These are phyloP conservation scores for Trypanosoma cruzi DNA, from an alignment of 208 protist genomes.

Conservation along the genomic window DNA sequence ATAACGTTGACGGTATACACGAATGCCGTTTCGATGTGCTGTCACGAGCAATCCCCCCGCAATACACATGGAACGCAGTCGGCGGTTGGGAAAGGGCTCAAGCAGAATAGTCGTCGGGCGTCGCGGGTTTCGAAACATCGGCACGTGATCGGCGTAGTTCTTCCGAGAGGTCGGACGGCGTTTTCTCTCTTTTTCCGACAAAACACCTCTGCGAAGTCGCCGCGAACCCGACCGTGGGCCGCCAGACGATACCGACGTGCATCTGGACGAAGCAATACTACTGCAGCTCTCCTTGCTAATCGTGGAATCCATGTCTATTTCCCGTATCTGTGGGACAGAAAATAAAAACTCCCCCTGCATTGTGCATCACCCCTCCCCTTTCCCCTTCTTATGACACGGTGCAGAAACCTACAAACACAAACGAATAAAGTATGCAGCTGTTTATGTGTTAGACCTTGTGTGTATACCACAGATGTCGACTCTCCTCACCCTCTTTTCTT, in stretches of 20 bases:
- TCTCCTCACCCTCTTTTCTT: too few relatives aligned
- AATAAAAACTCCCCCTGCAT: neutral
- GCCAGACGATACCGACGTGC: neutral
- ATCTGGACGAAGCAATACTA: neutral
- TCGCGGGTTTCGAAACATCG: slow-evolving; percentile 27
- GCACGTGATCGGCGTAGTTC: slow-evolving; percentile 30
- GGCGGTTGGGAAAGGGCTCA: slow-evolving; percentile 45
- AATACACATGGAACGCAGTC: slow-evolving; percentile 37
- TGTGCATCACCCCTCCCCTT: slow-evolving; percentile 9
- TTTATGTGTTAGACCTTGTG: too few relatives aligned
- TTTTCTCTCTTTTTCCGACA: neutral
- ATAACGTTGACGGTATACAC: slow-evolving; percentile 37
- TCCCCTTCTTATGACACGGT: neutral
- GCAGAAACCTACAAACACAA: neutral
- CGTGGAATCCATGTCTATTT: neutral
- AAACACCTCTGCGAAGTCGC: neutral
- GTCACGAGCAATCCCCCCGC: slow-evolving; percentile 39
- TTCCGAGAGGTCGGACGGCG: neutral
- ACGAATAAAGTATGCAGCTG: too few relatives aligned
- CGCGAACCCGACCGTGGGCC: neutral
- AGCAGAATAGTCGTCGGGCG: slow-evolving; percentile 34
- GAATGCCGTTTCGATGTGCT: slow-evolving; percentile 49
- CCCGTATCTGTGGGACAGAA: neutral
- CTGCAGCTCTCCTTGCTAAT: neutral
- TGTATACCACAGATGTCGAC: too few relatives aligned